Base-by-base conservation (phyloP, 352 stramenopile genomes). In the Pythium biforme region DNA sequence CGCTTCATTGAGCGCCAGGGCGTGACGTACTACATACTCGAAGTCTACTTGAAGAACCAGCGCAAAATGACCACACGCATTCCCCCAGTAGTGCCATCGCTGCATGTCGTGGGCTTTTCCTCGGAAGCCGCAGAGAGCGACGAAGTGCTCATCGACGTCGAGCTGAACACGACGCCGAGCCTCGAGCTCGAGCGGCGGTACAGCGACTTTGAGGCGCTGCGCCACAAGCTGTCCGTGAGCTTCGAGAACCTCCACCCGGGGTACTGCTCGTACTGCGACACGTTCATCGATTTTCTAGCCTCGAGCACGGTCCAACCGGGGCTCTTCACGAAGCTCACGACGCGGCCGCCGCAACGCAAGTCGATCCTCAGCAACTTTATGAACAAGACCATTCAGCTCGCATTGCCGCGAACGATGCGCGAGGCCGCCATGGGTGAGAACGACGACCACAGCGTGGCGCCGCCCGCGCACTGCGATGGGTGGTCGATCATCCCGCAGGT, bases 11-110 rank as follows among this genome's bases (percentile, higher is more conserved):
- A 74, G 49, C 75, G 78, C 31, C 62, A 69, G 11, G 72, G 76
- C 19, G 75, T 88, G 41, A 62, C 68, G 0, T 85, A 75, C 60
- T 86, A 86, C 57, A 59, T 77, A 10, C 45, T 87, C 9, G 64
- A 70, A 48, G 47, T 70, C 7, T 70, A 55, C 29, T 34, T 47
- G 25, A 52, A 57, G 54, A 48, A 45, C 29, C 33, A 57, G 9
- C 47, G 31, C n/a, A 48, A n/a, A 20, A 59, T 55, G 17, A n/a
- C 33, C 6, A 14, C 27, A 10, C 34, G 17, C 14, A 17, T 26
- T 15, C 31, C 6, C 34, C 34, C 37, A 43, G 3, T 15, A 1
- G 31, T 12, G 8, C 8, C 31, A 37, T 26, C 46, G 19, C 48
- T 48, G 26, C 47, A 8, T 17, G 22, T 58, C 15, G 53, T 54